Conservation (phyloP, 2,329 filamentous ascomycete genomes). For the Elsinoe ampelina region DNA sequence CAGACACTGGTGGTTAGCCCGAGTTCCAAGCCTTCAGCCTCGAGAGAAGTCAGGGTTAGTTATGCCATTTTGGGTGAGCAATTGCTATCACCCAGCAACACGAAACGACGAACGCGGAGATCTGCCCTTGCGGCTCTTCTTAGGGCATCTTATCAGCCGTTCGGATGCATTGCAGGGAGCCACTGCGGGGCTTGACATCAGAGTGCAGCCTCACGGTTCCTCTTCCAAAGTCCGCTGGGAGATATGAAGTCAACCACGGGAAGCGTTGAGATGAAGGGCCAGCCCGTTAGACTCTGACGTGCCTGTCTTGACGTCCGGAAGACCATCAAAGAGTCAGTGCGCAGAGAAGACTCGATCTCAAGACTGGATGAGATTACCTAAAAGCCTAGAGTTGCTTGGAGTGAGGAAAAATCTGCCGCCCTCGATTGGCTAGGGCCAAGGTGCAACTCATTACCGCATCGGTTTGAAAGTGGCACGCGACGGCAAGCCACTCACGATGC, state of each 20-base stretch:
- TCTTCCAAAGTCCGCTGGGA: too few relatives aligned
- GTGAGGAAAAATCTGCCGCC: neutral
- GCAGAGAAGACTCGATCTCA: neutral
- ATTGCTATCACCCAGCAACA: neutral
- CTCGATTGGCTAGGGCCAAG: neutral
- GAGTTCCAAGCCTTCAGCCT: neutral
- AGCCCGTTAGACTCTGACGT: neutral
- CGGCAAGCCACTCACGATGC: constrained; percentile 5
- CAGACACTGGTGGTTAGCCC: neutral
- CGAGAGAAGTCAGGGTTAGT: neutral
- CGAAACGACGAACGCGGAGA: neutral
- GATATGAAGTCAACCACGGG: too few relatives aligned
- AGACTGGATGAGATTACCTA: neutral
- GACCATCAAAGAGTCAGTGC: neutral
- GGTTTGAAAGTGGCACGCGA: constrained; percentile 11
- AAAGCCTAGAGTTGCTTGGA: neutral
- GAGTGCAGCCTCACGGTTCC: too few relatives aligned
- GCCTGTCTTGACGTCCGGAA: neutral
- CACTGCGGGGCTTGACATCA: too few relatives aligned
- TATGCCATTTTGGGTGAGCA: neutral
- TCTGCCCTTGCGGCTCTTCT: neutral
- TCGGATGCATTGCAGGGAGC: neutral
- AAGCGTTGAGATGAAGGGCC: neutral
- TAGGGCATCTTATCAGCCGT: neutral
- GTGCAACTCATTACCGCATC: constrained; percentile 3